Evolutionary conservation across 768 basidiomycete species (phyloP).

Genomic region (Gymnopilus junonius): DNA sequence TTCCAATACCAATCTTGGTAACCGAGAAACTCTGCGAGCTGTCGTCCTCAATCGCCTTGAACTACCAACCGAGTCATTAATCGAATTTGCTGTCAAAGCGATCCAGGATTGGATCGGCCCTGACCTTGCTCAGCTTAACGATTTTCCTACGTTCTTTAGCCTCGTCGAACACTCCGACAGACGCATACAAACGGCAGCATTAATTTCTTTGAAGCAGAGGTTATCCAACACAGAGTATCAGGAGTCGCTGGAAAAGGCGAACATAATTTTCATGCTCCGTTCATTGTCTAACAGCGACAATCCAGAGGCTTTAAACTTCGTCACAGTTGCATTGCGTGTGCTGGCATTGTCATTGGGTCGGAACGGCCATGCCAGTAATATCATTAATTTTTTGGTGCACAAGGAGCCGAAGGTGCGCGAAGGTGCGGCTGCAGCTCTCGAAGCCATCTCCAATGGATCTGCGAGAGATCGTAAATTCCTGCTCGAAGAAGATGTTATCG

Average conservation of each 20-base stretch:
- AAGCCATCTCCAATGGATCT: neutral
- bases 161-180: slow-evolving; percentile 4
- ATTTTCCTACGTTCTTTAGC: neutral
- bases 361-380: neutral
- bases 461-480: neutral
- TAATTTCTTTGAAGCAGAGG: neutral
- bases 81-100: neutral
- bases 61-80: neutral
- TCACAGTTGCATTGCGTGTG: neutral
- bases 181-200: neutral
- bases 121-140: neutral
- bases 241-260: slow-evolving; percentile 2
- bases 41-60: slow-evolving; percentile 1
- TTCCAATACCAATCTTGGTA: neutral
- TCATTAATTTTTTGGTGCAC: neutral
- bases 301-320: neutral
- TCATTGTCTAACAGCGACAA: slow-evolving; percentile 2
- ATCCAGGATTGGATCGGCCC: slow-evolving; percentile 3
- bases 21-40: neutral
- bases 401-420: slow-evolving; percentile 4
- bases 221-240: neutral
- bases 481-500: neutral
- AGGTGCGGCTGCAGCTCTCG: neutral
- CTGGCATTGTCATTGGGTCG: neutral
- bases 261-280: neutral